These are phyloP conservation scores for Passiflora organensis DNA, from an alignment of 345 rosid genomes.

Conservation along the genomic window DNA sequence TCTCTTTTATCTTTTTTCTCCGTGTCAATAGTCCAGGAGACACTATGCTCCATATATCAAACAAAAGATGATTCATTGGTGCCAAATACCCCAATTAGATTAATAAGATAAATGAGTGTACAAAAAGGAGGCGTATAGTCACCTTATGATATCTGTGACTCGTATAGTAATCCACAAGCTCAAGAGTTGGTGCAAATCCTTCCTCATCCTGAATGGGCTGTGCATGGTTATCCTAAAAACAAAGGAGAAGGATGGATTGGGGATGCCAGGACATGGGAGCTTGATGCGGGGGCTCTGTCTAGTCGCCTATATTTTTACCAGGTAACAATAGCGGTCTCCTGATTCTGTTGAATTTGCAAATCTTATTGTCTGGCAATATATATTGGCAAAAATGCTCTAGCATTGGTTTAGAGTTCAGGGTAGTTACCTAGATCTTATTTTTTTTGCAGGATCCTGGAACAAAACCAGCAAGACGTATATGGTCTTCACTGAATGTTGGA, in stretches of 20 bases:
- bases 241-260: slow-evolving; percentile 28
- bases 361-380: not conserved
- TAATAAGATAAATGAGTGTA: no score
- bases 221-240: slow-evolving; percentile 24
- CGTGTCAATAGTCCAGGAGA: slow-evolving; percentile 25
- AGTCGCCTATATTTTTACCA: slow-evolving; percentile 25
- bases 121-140: no score
- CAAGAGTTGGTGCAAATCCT: slow-evolving; percentile 23
- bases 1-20: slow-evolving; percentile 9
- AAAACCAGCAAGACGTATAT: slow-evolving; percentile 19
- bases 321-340: slow-evolving; percentile 2
- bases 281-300: slow-evolving; percentile 20
- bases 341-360: not conserved
- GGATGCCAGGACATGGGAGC: slow-evolving; percentile 23
- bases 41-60: slow-evolving; percentile 6
- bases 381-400: not conserved
- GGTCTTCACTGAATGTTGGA: slow-evolving; percentile 24
- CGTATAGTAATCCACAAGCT: slow-evolving; percentile 27
- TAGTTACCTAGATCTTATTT: not conserved
- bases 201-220: slow-evolving; percentile 25
- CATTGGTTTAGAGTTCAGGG: not conserved
- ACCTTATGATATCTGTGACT: slow-evolving; percentile 24
- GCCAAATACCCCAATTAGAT: no score
- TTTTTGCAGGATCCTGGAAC: slow-evolving; percentile 28
- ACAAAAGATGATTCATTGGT: not conserved